A percentile compares a stretch with the other conserved stretches of the same genome.
Conservation (phyloP, 306 rosid species). For the Pyrus pyrifolia region DNA sequence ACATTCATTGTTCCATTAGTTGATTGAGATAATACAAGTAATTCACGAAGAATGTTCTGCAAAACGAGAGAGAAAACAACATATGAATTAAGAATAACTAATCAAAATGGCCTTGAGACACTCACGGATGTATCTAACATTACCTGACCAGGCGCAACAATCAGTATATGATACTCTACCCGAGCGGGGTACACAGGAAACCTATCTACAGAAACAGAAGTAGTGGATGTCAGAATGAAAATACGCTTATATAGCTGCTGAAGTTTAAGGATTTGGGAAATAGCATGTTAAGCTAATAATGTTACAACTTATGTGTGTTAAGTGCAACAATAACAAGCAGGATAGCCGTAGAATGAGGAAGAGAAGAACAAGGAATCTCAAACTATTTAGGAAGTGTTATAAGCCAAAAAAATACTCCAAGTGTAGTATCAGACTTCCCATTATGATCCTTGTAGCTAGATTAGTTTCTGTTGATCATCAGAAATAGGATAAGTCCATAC, state of each 20-base stretch:
- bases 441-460: too few relatives aligned
- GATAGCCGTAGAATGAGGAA: too few relatives aligned
- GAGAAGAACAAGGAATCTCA: too few relatives aligned
- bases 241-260: not conserved
- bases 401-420: too few relatives aligned
- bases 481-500: too few relatives aligned
- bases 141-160: conserved; percentile 46
- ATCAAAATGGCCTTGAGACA: not conserved
- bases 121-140: not conserved
- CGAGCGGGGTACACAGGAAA: conserved; percentile 37
- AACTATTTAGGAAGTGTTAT: too few relatives aligned
- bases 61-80: not conserved
- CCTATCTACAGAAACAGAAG: conserved; percentile 28
- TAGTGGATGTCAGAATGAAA: not conserved
- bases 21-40: conserved; percentile 8
- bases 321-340: too few relatives aligned
- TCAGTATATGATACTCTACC: conserved; percentile 35
- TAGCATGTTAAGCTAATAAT: not conserved
- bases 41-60: conserved; percentile 34
- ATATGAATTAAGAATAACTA: not conserved
- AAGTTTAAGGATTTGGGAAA: not conserved
- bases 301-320: too few relatives aligned
- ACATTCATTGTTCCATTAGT: conserved; percentile 26
- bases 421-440: too few relatives aligned
- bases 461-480: too few relatives aligned